These are phyloP conservation scores for Ogataea neopini DNA, from an alignment of 805 yeast genomes.

Conservation along the genomic window DNA sequence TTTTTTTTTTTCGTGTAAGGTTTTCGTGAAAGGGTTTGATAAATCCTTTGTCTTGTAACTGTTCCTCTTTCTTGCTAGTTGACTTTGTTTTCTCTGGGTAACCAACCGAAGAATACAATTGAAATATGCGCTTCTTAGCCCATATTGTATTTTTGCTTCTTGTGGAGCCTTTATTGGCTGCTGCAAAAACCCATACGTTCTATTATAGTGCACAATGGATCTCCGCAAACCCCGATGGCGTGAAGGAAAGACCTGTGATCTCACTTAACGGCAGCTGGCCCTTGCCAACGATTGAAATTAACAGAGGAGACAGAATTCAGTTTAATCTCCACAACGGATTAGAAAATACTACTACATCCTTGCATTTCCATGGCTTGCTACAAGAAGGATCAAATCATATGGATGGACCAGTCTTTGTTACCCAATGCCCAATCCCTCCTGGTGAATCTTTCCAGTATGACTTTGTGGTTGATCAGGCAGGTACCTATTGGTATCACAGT, in stretches of 20 bases:
- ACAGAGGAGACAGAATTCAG: constrained; percentile 62
- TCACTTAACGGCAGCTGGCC: constrained; percentile 78
- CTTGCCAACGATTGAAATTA: constrained; percentile 63
- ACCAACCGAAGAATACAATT: background rate
- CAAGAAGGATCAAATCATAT: constrained; percentile 59
- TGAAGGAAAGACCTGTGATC: constrained; percentile 53
- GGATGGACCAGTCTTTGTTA: constrained; percentile 82
- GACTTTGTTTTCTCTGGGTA: background rate
- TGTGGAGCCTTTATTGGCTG: constrained; percentile 10
- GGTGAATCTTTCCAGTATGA: constrained; percentile 68
- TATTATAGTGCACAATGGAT: constrained; percentile 61
- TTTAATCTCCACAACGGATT: constrained; percentile 65
- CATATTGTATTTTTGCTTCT: constrained; percentile 1
- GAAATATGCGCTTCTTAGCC: constrained; percentile 8
- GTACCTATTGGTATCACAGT: constrained; percentile 85
- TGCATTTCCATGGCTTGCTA: constrained; percentile 80
- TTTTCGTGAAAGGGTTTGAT: background rate
- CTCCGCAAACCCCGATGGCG: constrained; percentile 67
- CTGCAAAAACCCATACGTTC: constrained; percentile 51
- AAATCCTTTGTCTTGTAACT: background rate
- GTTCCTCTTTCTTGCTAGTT: background rate
- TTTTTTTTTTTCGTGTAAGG: background rate
- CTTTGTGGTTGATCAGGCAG: constrained; percentile 70
- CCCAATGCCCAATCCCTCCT: constrained; percentile 78
- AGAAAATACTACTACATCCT: constrained; percentile 47